A percentile compares a stretch with the other conserved stretches of the same genome.
phyloP scores from a whole-genome alignment of 2,329 filamentous ascomycete species.

The Colletotrichum shisoi region DNA sequence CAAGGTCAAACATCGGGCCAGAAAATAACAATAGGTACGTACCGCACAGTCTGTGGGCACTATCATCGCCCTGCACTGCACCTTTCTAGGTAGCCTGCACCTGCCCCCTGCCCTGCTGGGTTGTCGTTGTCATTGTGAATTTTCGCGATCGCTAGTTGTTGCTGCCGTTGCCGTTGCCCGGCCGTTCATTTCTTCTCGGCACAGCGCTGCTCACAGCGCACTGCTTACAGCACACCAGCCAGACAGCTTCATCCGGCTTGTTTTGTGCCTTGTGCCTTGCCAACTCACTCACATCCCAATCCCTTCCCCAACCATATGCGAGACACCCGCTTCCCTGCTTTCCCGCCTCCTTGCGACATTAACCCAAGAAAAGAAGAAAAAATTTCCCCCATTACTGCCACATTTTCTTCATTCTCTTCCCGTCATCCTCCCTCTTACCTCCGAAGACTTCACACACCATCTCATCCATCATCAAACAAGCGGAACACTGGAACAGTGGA shows the following conservation, averaged over 20 bases:
- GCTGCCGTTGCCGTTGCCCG: conserved; percentile 28
- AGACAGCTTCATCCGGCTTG: conserved; percentile 14
- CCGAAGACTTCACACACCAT: conserved; percentile 11
- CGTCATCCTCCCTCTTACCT: background rate
- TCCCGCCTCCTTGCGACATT: conserved; percentile 40
- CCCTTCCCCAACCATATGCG: conserved; percentile 43
- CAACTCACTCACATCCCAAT: background rate
- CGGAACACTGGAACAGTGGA: conserved; percentile 32
- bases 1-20: conserved; percentile 25
- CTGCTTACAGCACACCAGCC: background rate
- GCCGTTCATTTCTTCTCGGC: conserved; percentile 31
- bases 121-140: conserved; percentile 18
- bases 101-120: background rate
- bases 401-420: background rate
- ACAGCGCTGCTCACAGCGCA: background rate
- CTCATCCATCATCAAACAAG: conserved; percentile 26
- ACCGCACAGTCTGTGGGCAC: conserved; percentile 10
- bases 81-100: conserved; percentile 3
- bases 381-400: background rate
- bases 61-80: conserved; percentile 7
- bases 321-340: conserved; percentile 44
- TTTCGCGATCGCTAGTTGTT: conserved; percentile 3
- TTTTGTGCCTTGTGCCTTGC: conserved; percentile 10
- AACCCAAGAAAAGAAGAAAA: conserved; percentile 13
- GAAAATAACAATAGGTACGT: conserved; percentile 27